phyloP scores from a whole-genome alignment of 2,329 filamentous ascomycete species.

The Plectosphaerella sp. region DNA sequence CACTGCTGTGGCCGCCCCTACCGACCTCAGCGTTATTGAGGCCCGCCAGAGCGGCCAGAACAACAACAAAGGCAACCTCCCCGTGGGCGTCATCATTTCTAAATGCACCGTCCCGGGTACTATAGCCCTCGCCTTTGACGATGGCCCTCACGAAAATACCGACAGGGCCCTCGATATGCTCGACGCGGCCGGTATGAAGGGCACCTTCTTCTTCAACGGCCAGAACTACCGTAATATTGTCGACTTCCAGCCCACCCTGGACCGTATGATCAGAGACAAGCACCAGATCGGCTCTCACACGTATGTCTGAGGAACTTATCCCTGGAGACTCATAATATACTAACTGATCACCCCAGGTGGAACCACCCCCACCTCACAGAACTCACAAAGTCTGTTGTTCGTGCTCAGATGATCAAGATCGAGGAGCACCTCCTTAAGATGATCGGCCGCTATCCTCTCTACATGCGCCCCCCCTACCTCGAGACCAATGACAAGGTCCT shows the following conservation, averaged over 20 bases:
- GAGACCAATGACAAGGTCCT: conserved; percentile 31
- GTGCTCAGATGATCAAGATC: conserved; percentile 34
- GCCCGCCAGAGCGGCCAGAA: too few species aligned
- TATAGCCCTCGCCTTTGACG: conserved; percentile 41
- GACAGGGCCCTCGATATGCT: conserved; percentile 30
- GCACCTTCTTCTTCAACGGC: conserved; percentile 21
- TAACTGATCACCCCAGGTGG: conserved; percentile 21
- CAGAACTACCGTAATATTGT: neutral
- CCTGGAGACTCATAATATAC: too few species aligned
- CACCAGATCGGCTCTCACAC: conserved; percentile 21
- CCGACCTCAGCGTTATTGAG: too few species aligned
- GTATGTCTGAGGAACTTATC: conserved; percentile 23
- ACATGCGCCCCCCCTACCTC: conserved; percentile 39
- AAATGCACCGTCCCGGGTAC: conserved; percentile 25
- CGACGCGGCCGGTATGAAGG: conserved; percentile 21
- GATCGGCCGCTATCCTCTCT: conserved; percentile 33
- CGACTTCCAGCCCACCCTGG: neutral
- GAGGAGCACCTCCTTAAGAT: conserved; percentile 38
- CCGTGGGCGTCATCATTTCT: conserved; percentile 14
- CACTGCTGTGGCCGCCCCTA: too few species aligned
- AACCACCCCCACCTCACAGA: conserved; percentile 35
- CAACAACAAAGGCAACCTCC: conserved; percentile 9
- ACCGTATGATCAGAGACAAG: neutral
- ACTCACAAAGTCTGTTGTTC: conserved; percentile 26
- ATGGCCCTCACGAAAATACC: conserved; percentile 38